These are phyloP conservation scores for Candida albicans DNA, from an alignment of 1,139 yeast genomes.

Conservation along the genomic window DNA sequence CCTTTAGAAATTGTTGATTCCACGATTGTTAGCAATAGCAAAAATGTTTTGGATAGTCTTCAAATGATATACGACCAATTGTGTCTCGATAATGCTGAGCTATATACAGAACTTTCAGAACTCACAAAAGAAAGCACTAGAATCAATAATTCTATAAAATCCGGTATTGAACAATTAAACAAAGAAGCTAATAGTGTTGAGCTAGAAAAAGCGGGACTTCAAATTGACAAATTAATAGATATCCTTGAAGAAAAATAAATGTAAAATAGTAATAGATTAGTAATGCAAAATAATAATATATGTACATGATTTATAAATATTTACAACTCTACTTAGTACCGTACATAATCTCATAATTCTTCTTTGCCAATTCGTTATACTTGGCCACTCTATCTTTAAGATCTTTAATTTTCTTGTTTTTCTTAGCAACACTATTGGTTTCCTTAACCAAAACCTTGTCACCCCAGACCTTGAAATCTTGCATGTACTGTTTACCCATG, in stretches of 20 bases:
- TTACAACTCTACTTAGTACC: constrained; percentile 3
- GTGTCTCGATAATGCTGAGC: constrained; percentile 35
- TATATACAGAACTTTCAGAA: constrained; percentile 25
- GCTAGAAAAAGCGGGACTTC: not conserved
- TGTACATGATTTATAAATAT: constrained; percentile 5
- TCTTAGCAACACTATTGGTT: constrained; percentile 32
- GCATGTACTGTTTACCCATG: constrained; percentile 81
- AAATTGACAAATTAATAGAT: constrained; percentile 3
- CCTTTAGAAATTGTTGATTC: constrained; percentile 39
- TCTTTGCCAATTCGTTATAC: constrained; percentile 43
- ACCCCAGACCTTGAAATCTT: constrained; percentile 84
- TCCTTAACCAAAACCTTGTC: constrained; percentile 47
- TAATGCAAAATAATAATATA: constrained; percentile 3
- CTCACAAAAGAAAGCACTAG: constrained; percentile 24
- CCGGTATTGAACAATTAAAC: constrained; percentile 23
- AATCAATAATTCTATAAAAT: constrained; percentile 23
- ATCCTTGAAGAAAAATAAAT: not conserved
- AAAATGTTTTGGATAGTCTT: constrained; percentile 29
- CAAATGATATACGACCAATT: constrained; percentile 40
- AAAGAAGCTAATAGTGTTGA: constrained; percentile 22
- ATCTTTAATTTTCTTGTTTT: constrained; percentile 32
- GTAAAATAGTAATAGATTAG: not conserved
- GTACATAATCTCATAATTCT: constrained; percentile 28
- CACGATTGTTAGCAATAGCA: constrained; percentile 24
- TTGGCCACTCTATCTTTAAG: constrained; percentile 44